phyloP scores from a whole-genome alignment of 495 filamentous ascomycete genomes.

The Copromyces sp. region DNA sequence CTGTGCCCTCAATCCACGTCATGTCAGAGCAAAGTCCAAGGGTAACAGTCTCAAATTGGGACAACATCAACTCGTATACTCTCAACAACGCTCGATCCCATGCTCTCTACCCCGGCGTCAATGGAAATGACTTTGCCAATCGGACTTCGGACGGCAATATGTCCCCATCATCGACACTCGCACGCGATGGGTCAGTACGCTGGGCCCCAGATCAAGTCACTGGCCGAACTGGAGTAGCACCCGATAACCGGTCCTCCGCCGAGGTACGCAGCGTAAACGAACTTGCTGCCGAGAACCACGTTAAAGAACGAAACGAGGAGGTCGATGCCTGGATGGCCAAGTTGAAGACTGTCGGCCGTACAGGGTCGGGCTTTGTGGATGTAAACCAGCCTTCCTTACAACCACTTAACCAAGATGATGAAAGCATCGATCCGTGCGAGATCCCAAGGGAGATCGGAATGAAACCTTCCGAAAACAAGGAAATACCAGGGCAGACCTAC shows the following conservation, averaged over 20 bases:
- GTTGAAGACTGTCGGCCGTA: background rate
- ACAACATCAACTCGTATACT: constrained; percentile 18
- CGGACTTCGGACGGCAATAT: constrained; percentile 3
- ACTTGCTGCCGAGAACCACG: constrained; percentile 20
- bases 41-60: constrained; percentile 41
- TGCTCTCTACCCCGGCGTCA: background rate
- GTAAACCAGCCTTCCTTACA: background rate
- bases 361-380: background rate
- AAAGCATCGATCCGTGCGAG: constrained; percentile 28
- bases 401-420: constrained; percentile 12
- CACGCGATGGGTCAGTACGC: constrained; percentile 26
- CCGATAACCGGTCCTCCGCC: constrained; percentile 25
- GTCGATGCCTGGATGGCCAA: constrained; percentile 33
- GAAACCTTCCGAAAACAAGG: constrained; percentile 20
- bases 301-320: constrained; percentile 29
- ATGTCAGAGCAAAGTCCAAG: constrained; percentile 37
- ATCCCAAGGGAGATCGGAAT: constrained; percentile 29
- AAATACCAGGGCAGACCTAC: constrained; percentile 35
- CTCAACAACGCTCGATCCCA: constrained; percentile 14
- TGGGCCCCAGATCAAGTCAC: constrained; percentile 28
- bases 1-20: constrained; percentile 23
- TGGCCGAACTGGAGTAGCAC: constrained; percentile 34
- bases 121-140: background rate
- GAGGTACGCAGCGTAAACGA: constrained; percentile 35
- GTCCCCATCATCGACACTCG: background rate